Percentiles rank a stretch among this genome's conserved stretches.
Evolutionary conservation across 1,284 basidiomycete genomes (phyloP).

Genomic region (Boletus sp.): DNA sequence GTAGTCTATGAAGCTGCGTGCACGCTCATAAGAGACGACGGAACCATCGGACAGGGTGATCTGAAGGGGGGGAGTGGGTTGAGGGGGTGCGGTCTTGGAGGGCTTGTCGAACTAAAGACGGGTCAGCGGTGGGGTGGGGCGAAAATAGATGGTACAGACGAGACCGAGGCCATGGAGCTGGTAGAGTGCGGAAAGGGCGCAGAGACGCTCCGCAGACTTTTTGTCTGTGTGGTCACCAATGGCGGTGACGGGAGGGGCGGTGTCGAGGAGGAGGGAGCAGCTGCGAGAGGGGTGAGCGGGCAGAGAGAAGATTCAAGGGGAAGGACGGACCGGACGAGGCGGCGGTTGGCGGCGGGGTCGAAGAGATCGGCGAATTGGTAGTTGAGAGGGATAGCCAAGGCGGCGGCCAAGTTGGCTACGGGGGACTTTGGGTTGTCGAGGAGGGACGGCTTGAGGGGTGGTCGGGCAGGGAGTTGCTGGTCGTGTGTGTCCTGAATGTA

Average conservation of each 20-base stretch:
- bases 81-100: slow-evolving; percentile 22
- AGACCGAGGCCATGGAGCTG: slow-evolving; percentile 62
- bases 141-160: slow-evolving; percentile 36
- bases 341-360: slow-evolving; percentile 15
- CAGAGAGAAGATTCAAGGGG: neutral
- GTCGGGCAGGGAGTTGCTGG: neutral
- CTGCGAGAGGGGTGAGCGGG: slow-evolving; percentile 32
- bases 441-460: slow-evolving; percentile 32
- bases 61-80: slow-evolving; percentile 15
- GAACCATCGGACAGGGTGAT: slow-evolving; percentile 64
- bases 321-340: slow-evolving; percentile 25
- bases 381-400: slow-evolving; percentile 12
- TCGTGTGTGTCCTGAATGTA: slow-evolving; percentile 18
- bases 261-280: slow-evolving; percentile 43
- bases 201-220: slow-evolving; percentile 74
- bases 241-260: slow-evolving; percentile 45
- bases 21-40: slow-evolving; percentile 67
- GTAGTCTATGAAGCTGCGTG: slow-evolving; percentile 91
- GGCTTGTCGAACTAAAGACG: slow-evolving; percentile 27
- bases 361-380: slow-evolving; percentile 18
- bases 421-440: slow-evolving; percentile 44
- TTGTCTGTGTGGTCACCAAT: slow-evolving; percentile 62
- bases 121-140: neutral
- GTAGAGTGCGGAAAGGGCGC: slow-evolving; percentile 68
- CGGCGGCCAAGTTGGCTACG: slow-evolving; percentile 36